Base-by-base conservation (phyloP, 2,329 filamentous ascomycete genomes). In the Sarocladiaceae sp. region DNA sequence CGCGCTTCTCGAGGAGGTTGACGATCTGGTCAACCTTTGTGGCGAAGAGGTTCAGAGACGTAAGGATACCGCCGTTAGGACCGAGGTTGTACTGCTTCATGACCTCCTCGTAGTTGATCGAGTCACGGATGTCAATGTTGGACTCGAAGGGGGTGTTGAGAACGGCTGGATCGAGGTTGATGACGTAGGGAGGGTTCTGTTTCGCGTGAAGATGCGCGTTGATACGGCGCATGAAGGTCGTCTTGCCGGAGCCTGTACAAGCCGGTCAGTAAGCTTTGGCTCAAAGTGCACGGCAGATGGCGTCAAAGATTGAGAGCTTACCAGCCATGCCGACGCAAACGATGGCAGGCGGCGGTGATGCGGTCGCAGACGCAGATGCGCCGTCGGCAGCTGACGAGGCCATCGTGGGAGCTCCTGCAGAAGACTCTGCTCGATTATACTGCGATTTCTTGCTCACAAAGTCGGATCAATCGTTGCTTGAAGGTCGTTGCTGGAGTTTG, bases 81-180 rank as follows among this genome's bases (percentile, higher is more conserved):
- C 93, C 93, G 1, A 98, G 78, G 60, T 96, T 96, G 66, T 96
- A 97, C 68, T 97, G 90, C 68, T 91, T 94, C 94, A 98, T 98
- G 51, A 98, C 93, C 67, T 98, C 91, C 64, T 95, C 93, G 73
- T 98, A 98, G 76, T 98, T 96, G 63, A 98, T 91, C 20, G 87
- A 93, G 67, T 98, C 93, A 58, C 94, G 88, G 55, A 98, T 98
- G 67, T 98, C 93, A 67, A 98, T 97, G 66, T 98, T 98, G 64
- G 85, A 82, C 54, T 95, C 91, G 60, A 96, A 98, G 3, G 94
- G 93, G 6, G 96, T 86, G 53, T 84, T 88, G 58, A 90, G 78
- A 7, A 98, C 93, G 32, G 94, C 93, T 1, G 93, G 93, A 61
- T 98, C 93, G 50, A 98, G 84, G 65, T 98, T 98, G 61, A 98